Evolutionary conservation across 345 rosid genomes (phyloP).

Genomic region (Eucalyptus sp.): DNA sequence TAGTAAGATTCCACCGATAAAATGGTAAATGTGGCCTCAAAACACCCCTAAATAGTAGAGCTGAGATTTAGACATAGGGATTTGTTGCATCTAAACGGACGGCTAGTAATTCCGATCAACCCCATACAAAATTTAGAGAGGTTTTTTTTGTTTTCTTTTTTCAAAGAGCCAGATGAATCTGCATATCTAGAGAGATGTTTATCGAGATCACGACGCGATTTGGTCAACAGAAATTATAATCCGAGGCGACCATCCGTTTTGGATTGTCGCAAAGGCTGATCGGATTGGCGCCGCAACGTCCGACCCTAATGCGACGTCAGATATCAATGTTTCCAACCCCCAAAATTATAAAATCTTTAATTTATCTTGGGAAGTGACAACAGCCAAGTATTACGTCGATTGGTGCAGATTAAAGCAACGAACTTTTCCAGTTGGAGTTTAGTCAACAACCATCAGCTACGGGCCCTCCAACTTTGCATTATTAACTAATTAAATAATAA

Average conservation of each 20-base stretch:
- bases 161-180: neutral
- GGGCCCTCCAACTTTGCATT: neutral
- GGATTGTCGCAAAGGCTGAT: neutral
- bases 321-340: neutral
- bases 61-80: neutral
- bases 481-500: neutral
- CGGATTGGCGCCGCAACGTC: neutral
- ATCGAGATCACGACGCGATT: neutral
- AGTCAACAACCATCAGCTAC: neutral
- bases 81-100: neutral
- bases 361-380: neutral
- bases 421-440: neutral
- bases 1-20: neutral
- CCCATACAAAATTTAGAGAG: neutral
- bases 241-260: neutral
- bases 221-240: neutral
- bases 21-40: neutral
- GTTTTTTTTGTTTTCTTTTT: accelerated
- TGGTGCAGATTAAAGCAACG: neutral
- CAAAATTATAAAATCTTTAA: neutral
- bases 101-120: neutral
- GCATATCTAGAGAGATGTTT: neutral
- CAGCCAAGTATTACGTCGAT: neutral
- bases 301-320: neutral
- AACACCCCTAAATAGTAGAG: neutral